A percentile compares a stretch with the other conserved stretches of the same genome.
These are phyloP conservation scores for Pestalotiopsis sp. DNA, from an alignment of 2,329 filamentous ascomycete species.

Conservation along the genomic window DNA sequence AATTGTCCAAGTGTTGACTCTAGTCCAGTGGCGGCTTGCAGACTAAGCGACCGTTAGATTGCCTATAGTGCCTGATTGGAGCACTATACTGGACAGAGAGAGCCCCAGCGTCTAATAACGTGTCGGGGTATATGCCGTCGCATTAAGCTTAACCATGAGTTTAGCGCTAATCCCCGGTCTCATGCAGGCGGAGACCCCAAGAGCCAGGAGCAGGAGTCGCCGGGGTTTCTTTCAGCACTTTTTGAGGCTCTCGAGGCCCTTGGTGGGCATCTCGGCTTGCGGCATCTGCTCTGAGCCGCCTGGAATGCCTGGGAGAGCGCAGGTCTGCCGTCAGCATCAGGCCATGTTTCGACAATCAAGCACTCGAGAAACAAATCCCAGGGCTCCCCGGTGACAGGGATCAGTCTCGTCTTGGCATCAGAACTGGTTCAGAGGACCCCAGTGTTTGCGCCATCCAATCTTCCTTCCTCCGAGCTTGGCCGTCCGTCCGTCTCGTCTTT, in stretches of 20 bases:
- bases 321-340: constrained; percentile 1
- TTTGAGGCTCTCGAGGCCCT: too few relatives aligned
- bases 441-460: constrained; percentile 11
- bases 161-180: constrained; percentile 5
- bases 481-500: constrained; percentile 4
- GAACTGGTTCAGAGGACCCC: not conserved
- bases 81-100: not conserved
- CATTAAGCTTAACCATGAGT: constrained; percentile 10
- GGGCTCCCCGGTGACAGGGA: not conserved
- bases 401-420: constrained; percentile 9
- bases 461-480: not conserved
- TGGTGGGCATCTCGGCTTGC: constrained; percentile 4
- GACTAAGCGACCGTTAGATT: not conserved
- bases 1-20: too few relatives aligned
- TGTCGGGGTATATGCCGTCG: not conserved
- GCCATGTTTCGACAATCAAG: constrained; percentile 11
- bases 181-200: constrained; percentile 5
- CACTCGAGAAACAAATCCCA: constrained; percentile 11
- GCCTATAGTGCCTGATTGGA: not conserved
- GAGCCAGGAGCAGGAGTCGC: not conserved
- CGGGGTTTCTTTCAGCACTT: not conserved
- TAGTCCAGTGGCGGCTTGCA: not conserved
- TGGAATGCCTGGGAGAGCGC: not conserved
- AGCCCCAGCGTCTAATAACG: not conserved
- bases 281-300: not conserved